Base-by-base conservation (phyloP, 2,329 filamentous ascomycete species). In the Penicillium vulpinum region DNA sequence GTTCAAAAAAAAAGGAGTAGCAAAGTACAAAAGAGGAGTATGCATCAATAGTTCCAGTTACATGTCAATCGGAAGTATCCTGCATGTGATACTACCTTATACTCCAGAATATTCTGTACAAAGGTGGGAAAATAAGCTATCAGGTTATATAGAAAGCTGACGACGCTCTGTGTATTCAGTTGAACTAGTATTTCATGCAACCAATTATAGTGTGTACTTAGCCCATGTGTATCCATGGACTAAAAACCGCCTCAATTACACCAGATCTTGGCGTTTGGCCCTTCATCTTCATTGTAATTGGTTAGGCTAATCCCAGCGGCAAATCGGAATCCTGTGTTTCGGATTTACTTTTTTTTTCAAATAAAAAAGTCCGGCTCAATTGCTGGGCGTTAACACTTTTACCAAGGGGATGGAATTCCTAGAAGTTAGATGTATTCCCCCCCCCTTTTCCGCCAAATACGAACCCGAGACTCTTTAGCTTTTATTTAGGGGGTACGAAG, bases 191-290 rank as follows among this genome's bases (percentile, higher is more conserved):
- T 21, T 5, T 2, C 2, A 16, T n/a, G 13, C 21, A 8, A 33
- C 51, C 52, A 50, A 54, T 54, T 2, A 54, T 4, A 1, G 18
- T 3, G 4, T 10, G 16, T 31, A 10, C 21, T n/a, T n/a, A n/a
- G n/a, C 38, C 38, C 38, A 29, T 43, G 6, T 35, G 22, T n/a
- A 50, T 36, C 52, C 52, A 36, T 43, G 46, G 29, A 4, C 45
- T 54, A 43, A 50, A 13, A 31, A 18, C 52, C 45, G 52, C 45
- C 29, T 55, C 29, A 38, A 55, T 43, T 43, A 33, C 52, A 46
- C 52, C 51, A 41, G 36, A 43, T 26, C 45, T 55, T 54, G 51
- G 44, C 49, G 24, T 22, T 40, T 35, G n/a, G n/a, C n/a, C n/a
- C n/a, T n/a, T n/a, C n/a, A n/a, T n/a, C n/a, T n/a, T n/a, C 8